A percentile compares a stretch with the other conserved stretches of the same genome.
phyloP scores from a whole-genome alignment of 495 filamentous ascomycete genomes.

The Hypoxylon lenormandii region DNA sequence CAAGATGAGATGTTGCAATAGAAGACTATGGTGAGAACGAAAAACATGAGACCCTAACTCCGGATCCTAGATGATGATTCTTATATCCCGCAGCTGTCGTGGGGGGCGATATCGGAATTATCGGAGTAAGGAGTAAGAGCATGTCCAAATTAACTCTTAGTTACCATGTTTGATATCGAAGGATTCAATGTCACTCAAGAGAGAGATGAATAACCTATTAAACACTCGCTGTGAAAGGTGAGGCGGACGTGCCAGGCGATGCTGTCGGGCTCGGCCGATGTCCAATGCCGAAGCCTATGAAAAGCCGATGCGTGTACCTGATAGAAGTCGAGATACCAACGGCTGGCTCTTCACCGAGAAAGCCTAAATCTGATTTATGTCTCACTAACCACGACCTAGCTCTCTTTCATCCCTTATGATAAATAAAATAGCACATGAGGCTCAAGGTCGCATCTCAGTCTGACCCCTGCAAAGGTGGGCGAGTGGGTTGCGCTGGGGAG shows the following conservation, averaged over 20 bases:
- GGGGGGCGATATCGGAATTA: slow-evolving; percentile 4
- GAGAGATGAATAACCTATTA: background rate
- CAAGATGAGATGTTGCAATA: slow-evolving; percentile 9
- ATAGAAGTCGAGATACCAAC: no score
- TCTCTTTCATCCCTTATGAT: background rate
- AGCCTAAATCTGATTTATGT: no score
- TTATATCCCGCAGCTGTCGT: slow-evolving; percentile 6
- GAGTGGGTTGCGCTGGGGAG: background rate
- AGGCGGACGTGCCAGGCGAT: background rate
- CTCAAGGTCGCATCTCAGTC: background rate
- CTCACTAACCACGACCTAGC: no score
- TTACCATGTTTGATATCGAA: background rate
- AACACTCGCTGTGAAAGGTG: background rate
- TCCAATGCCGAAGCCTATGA: background rate
- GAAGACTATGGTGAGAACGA: background rate
- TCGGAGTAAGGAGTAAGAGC: slow-evolving; percentile 6
- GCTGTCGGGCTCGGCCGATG: background rate
- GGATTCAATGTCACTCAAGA: background rate
- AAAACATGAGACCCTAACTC: background rate
- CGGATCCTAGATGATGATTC: background rate
- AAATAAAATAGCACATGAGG: background rate
- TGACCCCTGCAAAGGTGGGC: background rate
- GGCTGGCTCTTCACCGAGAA: no score
- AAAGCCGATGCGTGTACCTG: no score
- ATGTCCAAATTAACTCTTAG: background rate